A percentile compares a stretch with the other conserved stretches of the same genome.
Conservation (phyloP, 352 stramenopile genomes). For the Phytopythium chamaehyphon region DNA sequence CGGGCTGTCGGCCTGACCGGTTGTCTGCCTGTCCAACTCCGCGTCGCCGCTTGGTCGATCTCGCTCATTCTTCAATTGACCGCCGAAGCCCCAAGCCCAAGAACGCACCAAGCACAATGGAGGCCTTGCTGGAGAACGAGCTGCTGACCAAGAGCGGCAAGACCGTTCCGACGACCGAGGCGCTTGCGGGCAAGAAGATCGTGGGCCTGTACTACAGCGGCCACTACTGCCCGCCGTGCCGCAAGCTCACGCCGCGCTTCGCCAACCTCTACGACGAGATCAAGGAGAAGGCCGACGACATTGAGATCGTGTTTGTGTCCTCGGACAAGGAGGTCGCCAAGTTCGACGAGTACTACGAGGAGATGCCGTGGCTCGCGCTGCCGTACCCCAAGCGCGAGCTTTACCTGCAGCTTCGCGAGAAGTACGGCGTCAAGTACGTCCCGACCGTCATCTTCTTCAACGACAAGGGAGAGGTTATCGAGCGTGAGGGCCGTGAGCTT, state of each 20-base stretch:
- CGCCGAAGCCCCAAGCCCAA: neutral
- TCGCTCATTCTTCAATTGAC: slow-evolving; percentile 7
- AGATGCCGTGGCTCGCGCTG: slow-evolving; percentile 94
- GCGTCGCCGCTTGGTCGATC: neutral
- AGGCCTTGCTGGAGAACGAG: slow-evolving; percentile 58
- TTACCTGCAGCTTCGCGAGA: slow-evolving; percentile 75
- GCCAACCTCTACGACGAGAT: slow-evolving; percentile 74
- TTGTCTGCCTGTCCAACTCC: neutral
- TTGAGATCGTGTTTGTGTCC: slow-evolving; percentile 94
- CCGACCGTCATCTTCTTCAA: slow-evolving; percentile 92
- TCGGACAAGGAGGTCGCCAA: slow-evolving; percentile 89
- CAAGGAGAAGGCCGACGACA: slow-evolving; percentile 66
- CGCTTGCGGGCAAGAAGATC: slow-evolving; percentile 72
- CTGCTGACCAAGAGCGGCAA: slow-evolving; percentile 61
- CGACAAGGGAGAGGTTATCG: slow-evolving; percentile 75
- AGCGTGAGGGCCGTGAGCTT: slow-evolving; percentile 73
- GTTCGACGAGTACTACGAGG: slow-evolving; percentile 90
- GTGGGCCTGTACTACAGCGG: slow-evolving; percentile 83
- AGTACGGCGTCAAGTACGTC: slow-evolving; percentile 87
- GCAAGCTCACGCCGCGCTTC: slow-evolving; percentile 93
- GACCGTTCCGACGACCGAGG: slow-evolving; percentile 50
- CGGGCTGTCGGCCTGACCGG: neutral
- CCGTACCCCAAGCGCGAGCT: slow-evolving; percentile 83
- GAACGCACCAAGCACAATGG: slow-evolving; percentile 30
- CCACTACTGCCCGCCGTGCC: slow-evolving; percentile 89